Percentiles rank a stretch among this genome's conserved stretches.
Evolutionary conservation across 495 filamentous ascomycete species (phyloP).

Genomic region (Poronia punctata): DNA sequence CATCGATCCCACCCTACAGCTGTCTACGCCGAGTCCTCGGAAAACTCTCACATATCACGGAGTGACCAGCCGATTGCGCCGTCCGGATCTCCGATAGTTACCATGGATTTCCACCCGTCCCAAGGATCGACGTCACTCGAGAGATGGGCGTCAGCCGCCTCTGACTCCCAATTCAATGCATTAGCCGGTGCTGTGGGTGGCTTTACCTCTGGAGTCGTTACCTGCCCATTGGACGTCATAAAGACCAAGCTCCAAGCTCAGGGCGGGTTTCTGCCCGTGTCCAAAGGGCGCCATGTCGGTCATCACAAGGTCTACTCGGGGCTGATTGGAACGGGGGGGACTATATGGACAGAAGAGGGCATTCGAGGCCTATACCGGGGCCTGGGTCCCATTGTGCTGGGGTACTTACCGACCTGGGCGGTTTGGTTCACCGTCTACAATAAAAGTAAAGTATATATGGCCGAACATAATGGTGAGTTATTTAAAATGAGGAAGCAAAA

Average conservation of each 20-base stretch:
- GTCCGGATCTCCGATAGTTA: slow-evolving; percentile 17
- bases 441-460: slow-evolving; percentile 66
- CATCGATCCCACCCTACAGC: slow-evolving; percentile 20
- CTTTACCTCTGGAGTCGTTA: slow-evolving; percentile 86
- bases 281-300: slow-evolving; percentile 38
- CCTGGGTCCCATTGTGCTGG: slow-evolving; percentile 85
- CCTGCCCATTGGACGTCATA: slow-evolving; percentile 96
- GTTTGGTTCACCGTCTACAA: slow-evolving; percentile 97
- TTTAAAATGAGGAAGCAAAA: not conserved
- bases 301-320: slow-evolving; percentile 66
- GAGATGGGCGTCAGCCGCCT: slow-evolving; percentile 41
- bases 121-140: slow-evolving; percentile 49
- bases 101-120: slow-evolving; percentile 28
- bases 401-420: slow-evolving; percentile 96
- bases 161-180: slow-evolving; percentile 49
- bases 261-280: slow-evolving; percentile 57
- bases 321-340: slow-evolving; percentile 73
- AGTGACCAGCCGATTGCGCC: slow-evolving; percentile 10
- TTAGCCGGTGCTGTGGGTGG: slow-evolving; percentile 82
- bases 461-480: slow-evolving; percentile 56
- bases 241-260: slow-evolving; percentile 98
- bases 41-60: slow-evolving; percentile 12
- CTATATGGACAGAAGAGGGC: slow-evolving; percentile 84
- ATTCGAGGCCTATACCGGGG: slow-evolving; percentile 88
- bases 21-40: slow-evolving; percentile 17